Evolutionary conservation across 345 rosid species (phyloP).

Genomic region (Camelina sativa): DNA sequence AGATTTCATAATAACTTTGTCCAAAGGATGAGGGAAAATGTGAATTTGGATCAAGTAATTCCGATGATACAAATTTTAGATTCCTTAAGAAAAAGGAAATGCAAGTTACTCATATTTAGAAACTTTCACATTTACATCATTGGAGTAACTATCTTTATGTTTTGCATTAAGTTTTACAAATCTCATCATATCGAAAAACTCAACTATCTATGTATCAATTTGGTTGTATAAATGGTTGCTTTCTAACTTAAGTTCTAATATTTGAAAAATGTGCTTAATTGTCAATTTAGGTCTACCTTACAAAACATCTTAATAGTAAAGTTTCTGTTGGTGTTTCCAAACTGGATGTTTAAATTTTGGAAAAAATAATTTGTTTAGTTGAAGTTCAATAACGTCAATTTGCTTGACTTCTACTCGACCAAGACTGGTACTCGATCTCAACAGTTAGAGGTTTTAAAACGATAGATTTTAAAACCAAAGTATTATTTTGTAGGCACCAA

Average conservation of each 20-base stretch:
- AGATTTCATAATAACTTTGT: no score
- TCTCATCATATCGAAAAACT: background rate
- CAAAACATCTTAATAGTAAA: conserved; percentile 58
- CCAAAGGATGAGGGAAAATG: no score
- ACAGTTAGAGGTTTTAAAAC: background rate
- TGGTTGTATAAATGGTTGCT: background rate
- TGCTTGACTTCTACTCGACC: background rate
- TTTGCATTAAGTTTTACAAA: background rate
- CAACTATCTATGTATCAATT: background rate
- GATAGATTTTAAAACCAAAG: background rate
- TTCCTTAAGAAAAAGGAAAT: no score
- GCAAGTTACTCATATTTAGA: no score
- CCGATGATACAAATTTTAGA: no score
- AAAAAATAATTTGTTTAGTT: conserved; percentile 62
- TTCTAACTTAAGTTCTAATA: background rate
- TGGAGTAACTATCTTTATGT: no score
- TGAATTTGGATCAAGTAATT: no score
- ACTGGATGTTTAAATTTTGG: conserved; percentile 62
- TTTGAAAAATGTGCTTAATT: background rate
- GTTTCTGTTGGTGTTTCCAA: conserved; percentile 63
- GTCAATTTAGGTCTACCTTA: conserved; percentile 52
- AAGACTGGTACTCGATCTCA: background rate
- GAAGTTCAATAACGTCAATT: conserved; percentile 54
- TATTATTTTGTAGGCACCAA: no score
- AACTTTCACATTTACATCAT: no score